phyloP scores from a whole-genome alignment of 768 basidiomycete genomes.

The Epithele typhae region DNA sequence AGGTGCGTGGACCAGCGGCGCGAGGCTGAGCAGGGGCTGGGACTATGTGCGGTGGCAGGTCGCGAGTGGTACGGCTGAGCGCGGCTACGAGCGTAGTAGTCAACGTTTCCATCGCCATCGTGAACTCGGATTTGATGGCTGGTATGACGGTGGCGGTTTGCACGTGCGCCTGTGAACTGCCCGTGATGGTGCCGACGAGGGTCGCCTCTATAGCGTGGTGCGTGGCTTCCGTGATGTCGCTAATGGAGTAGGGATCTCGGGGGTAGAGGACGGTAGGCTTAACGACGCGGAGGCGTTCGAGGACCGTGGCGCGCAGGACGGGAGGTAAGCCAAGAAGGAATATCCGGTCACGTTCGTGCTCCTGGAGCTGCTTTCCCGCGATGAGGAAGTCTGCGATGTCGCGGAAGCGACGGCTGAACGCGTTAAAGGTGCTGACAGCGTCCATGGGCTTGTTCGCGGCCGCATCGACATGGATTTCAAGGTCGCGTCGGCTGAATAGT shows the following conservation, averaged over 20 bases:
- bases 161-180: background rate
- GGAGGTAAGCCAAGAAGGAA: conserved; percentile 15
- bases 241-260: conserved; percentile 22
- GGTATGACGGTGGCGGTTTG: background rate
- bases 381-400: conserved; percentile 19
- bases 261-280: conserved; percentile 18
- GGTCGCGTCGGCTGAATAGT: conserved; percentile 19
- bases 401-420: conserved; percentile 20
- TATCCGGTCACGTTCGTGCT: conserved; percentile 19
- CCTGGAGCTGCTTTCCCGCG: conserved; percentile 10
- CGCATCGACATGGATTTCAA: conserved; percentile 21
- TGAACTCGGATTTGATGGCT: background rate
- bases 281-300: conserved; percentile 19
- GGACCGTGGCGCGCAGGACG: background rate
- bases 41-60: background rate
- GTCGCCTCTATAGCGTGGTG: conserved; percentile 14
- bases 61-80: background rate
- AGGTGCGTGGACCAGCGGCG: background rate
- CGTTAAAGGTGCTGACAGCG: background rate
- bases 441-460: conserved; percentile 2
- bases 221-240: conserved; percentile 18
- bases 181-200: background rate
- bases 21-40: background rate
- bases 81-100: background rate
- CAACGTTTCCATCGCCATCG: background rate